Conservation (phyloP, 148 eudicot genomes). For the Camellia lanceoleosa region DNA sequence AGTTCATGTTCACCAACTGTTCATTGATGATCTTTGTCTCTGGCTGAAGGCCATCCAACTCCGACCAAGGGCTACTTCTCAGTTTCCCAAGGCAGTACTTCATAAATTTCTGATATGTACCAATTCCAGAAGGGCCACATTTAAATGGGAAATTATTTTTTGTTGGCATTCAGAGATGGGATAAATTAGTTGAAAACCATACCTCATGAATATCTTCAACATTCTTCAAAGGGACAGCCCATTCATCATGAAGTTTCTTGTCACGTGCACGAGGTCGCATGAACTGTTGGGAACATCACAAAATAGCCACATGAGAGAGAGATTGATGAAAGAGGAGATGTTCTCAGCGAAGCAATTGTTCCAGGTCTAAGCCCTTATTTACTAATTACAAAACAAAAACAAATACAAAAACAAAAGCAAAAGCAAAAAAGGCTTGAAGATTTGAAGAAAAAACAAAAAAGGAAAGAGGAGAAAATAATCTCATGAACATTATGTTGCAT, state of each 20-base stretch:
- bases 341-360: background rate
- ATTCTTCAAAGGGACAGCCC: slow-evolving; percentile 74
- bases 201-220: slow-evolving; percentile 81
- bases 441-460: background rate
- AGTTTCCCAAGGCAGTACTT: slow-evolving; percentile 78
- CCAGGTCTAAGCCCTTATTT: background rate
- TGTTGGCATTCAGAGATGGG: background rate
- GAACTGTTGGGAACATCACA: slow-evolving; percentile 50
- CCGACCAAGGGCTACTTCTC: slow-evolving; percentile 93
- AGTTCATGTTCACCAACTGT: slow-evolving; percentile 56
- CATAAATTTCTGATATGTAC: slow-evolving; percentile 60
- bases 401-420: background rate
- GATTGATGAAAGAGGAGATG: background rate
- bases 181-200: slow-evolving; percentile 12
- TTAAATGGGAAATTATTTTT: slow-evolving; percentile 3
- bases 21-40: slow-evolving; percentile 87
- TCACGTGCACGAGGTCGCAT: slow-evolving; percentile 85
- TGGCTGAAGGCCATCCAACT: slow-evolving; percentile 94
- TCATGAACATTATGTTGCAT: background rate
- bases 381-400: background rate
- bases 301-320: background rate
- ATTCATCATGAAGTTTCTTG: slow-evolving; percentile 84
- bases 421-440: background rate
- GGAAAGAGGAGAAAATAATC: background rate
- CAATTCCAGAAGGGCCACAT: slow-evolving; percentile 16